Conservation (phyloP, 768 basidiomycete species). For the Lactarius sp. region DNA sequence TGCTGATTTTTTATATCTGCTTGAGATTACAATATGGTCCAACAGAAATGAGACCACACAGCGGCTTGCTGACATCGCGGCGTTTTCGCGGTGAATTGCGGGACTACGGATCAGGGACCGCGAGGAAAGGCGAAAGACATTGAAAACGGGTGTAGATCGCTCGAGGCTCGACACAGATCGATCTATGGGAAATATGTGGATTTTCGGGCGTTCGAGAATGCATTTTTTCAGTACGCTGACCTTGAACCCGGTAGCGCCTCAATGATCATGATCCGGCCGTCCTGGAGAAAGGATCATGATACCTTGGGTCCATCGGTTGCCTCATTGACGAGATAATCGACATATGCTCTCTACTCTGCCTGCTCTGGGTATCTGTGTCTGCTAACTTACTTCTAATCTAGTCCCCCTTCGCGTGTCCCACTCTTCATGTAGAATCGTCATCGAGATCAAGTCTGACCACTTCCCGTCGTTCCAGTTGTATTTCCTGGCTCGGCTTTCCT, state of each 20-base stretch:
- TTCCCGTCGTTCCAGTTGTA: constrained; percentile 1
- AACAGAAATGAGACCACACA: constrained; percentile 29
- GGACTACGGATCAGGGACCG: constrained; percentile 34
- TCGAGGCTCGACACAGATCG: not conserved
- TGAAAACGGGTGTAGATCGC: not conserved
- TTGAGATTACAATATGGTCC: constrained; percentile 70
- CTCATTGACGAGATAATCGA: not conserved
- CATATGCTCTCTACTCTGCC: not conserved
- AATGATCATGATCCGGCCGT: not conserved
- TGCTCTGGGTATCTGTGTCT: not conserved
- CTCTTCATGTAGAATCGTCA: constrained; percentile 18
- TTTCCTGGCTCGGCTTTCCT: constrained; percentile 1
- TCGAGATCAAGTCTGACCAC: constrained; percentile 14
- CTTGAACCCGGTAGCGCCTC: not conserved
- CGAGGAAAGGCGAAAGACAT: constrained; percentile 25
- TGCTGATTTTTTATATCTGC: constrained; percentile 45
- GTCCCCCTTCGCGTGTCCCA: constrained; percentile 11
- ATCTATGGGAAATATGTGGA: constrained; percentile 1
- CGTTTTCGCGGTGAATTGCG: constrained; percentile 49
- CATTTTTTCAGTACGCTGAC: not conserved
- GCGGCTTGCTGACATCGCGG: constrained; percentile 43
- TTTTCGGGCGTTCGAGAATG: not conserved
- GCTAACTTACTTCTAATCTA: not conserved
- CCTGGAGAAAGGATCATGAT: not conserved
- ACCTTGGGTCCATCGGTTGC: not conserved